Percentiles rank a stretch among this genome's conserved stretches.
These are phyloP conservation scores for Rosa lucieae DNA, from an alignment of 306 rosid genomes.

Conservation along the genomic window DNA sequence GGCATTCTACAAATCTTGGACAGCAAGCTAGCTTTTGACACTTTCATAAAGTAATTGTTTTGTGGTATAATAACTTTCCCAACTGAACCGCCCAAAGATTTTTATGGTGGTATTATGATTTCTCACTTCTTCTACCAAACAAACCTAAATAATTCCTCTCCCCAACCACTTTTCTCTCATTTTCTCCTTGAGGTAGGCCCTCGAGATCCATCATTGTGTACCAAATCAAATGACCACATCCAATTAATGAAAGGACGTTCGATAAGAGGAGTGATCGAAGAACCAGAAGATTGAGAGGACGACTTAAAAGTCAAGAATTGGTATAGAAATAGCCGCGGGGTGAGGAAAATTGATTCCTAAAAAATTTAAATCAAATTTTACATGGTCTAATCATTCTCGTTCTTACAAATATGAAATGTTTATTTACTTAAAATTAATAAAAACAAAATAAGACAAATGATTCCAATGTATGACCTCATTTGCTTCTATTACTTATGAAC, in stretches of 20 bases:
- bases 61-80: not conserved
- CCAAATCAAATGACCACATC: not conserved
- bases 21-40: not conserved
- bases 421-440: too few relatives aligned
- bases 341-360: too few relatives aligned
- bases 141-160: slow-evolving; percentile 23
- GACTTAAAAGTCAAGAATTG: not conserved
- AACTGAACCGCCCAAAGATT: not conserved
- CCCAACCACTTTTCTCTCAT: not conserved
- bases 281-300: not conserved
- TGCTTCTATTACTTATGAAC: not conserved
- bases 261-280: not conserved
- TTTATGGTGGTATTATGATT: slow-evolving; percentile 2
- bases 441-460: not conserved
- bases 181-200: slow-evolving; percentile 22
- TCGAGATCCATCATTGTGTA: not conserved
- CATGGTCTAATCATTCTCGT: too few relatives aligned
- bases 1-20: not conserved
- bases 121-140: slow-evolving; percentile 3
- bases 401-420: too few relatives aligned
- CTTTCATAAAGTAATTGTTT: not conserved
- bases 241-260: not conserved
- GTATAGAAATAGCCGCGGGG: too few relatives aligned
- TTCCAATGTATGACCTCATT: not conserved
- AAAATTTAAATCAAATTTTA: too few relatives aligned